Conservation (phyloP, 129 eudicot species). For the Escallonia rubra region DNA sequence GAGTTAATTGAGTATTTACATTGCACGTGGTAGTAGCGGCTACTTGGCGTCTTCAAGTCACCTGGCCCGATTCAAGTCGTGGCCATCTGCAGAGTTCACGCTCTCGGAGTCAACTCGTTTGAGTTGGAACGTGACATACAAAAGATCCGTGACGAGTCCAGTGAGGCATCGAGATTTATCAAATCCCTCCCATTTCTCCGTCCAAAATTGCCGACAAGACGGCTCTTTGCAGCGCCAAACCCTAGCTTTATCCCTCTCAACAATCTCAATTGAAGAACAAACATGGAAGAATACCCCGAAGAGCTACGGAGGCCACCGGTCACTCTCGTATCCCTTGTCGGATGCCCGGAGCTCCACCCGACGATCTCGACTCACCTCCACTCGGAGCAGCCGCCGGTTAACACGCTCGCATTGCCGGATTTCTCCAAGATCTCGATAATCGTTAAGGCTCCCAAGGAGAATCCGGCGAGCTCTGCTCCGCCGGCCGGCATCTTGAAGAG, state of each 20-base stretch:
- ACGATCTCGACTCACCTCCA: constrained; percentile 84
- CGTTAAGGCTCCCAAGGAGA: constrained; percentile 31
- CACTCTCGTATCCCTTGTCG: constrained; percentile 54
- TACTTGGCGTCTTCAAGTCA: background rate
- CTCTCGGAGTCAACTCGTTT: constrained; percentile 24
- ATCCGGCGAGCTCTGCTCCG: constrained; percentile 14
- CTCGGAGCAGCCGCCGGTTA: constrained; percentile 82
- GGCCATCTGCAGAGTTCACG: background rate
- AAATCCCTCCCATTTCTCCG: constrained; percentile 15
- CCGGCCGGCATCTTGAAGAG: constrained; percentile 49
- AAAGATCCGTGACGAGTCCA: constrained; percentile 4
- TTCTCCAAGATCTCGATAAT: constrained; percentile 70
- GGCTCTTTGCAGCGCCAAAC: background rate
- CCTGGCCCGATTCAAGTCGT: background rate
- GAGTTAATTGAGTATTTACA: too few species aligned
- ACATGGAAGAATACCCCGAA: constrained; percentile 87
- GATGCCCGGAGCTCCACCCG: constrained; percentile 68
- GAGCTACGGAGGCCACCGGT: constrained; percentile 97
- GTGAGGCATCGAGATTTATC: constrained; percentile 3
- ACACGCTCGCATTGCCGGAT: constrained; percentile 93
- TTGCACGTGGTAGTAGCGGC: too few species aligned
- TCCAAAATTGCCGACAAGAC: constrained; percentile 11
- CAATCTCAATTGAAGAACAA: background rate
- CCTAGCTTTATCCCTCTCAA: background rate
- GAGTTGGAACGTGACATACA: background rate